Base-by-base conservation (phyloP, 306 rosid species). In the Gastrolobium bilobum region DNA sequence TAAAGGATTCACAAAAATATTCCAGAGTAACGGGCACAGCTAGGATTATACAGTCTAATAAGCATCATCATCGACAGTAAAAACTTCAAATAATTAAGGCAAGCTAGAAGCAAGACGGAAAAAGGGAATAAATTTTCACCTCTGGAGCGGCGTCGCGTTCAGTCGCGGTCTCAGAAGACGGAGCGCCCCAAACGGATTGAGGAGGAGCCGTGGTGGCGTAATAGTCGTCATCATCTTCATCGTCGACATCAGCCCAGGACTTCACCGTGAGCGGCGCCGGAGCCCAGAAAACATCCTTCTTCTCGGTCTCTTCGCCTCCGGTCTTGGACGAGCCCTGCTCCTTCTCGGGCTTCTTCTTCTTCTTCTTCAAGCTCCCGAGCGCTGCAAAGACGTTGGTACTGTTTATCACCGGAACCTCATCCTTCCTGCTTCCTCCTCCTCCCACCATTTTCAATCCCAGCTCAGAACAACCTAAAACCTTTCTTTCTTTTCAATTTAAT, bases 201-300 rank as follows among this genome's bases (percentile, higher is more conserved):
- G 84, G 96, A 48, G 91, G 96, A 10, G 88, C 91, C 1, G 91
- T 65, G 81, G 90, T 88, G 53, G 89, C 91, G 37, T 81, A 91
- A 46, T 89, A 91, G 35, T 91, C 97, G 43, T 91, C 97, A 0
- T 90, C 94, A 0, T 90, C 94, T 3, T 91, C 97, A 8, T 91
- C 97, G 0, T 91, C 97, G 0, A 89, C 93, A 76, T 91, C 97
- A 2, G 94, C 97, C 97, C 97, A 91, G 0, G 92, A 88, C 76
- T 85, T 84, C 2, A 56, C 79, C 0, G 80, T 85, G 30, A 91
- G 84, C 8, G 91, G 91, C 2, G 97, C 87, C 11, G 97, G 97
- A 2, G 97, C 91, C 97, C 97, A 91, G 66, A 84, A 87, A 0
- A 88, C 59, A 20, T 84, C 85, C 72, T 82, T 85, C 15, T 71